phyloP scores from a whole-genome alignment of 2,329 filamentous ascomycete species.

The Zasmidium citrigriseum region DNA sequence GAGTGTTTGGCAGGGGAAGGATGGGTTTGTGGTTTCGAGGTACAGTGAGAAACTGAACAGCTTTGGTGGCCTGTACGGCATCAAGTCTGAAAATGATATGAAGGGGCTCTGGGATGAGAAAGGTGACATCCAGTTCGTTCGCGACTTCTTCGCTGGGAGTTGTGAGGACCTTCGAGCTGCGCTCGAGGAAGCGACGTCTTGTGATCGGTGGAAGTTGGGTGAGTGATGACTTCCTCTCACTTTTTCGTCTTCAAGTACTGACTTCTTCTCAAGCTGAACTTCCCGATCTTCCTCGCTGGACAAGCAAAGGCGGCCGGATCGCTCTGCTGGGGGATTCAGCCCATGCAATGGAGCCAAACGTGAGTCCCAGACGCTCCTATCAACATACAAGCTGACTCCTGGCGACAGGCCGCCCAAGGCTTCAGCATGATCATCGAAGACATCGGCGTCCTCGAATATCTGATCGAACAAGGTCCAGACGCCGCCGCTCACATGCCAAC shows the following conservation, averaged over 20 bases:
- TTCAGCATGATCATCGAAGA: background rate
- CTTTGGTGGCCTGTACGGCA: background rate
- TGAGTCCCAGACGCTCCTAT: no score
- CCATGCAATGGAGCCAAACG: background rate
- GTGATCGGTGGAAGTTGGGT: constrained; percentile 1
- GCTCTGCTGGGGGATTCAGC: background rate
- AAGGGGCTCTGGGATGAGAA: background rate
- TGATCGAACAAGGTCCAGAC: background rate
- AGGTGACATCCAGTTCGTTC: background rate
- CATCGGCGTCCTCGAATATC: background rate
- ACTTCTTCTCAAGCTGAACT: background rate
- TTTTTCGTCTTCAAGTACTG: background rate
- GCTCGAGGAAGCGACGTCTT: background rate
- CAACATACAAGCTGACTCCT: no score
- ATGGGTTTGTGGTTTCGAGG: background rate
- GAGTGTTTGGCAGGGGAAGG: background rate
- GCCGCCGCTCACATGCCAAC: background rate
- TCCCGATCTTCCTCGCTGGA: background rate
- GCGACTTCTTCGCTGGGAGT: background rate
- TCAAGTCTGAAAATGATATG: background rate
- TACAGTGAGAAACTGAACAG: background rate
- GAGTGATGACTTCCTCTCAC: background rate
- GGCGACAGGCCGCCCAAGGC: background rate
- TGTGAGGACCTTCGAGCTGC: background rate
- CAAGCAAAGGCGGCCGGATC: background rate